Conservation (phyloP, 805 yeast species). For the Tetrapisispora arboricola region DNA sequence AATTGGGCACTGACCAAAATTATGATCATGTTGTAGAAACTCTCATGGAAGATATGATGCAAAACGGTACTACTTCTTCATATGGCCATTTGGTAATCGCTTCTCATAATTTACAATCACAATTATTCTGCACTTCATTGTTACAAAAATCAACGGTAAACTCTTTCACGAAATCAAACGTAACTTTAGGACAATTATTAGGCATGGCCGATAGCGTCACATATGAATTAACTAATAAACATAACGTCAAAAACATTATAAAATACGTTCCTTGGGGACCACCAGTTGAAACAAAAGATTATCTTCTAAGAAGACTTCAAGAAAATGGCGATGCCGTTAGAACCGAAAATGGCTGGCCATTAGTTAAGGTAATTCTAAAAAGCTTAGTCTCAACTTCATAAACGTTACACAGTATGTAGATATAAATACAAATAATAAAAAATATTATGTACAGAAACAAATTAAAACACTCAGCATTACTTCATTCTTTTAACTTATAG, state of each 20-base stretch:
- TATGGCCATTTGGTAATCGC: slow-evolving; percentile 83
- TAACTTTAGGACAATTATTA: slow-evolving; percentile 79
- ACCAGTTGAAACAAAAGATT: slow-evolving; percentile 84
- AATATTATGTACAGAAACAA: neutral
- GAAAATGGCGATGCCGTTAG: slow-evolving; percentile 95
- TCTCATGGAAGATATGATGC: slow-evolving; percentile 49
- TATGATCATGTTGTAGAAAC: slow-evolving; percentile 61
- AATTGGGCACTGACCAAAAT: slow-evolving; percentile 68
- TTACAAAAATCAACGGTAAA: slow-evolving; percentile 27
- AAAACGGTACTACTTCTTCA: slow-evolving; percentile 35
- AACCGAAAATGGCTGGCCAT: slow-evolving; percentile 69
- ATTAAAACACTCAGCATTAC: no score
- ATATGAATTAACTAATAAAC: slow-evolving; percentile 53
- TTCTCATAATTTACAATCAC: slow-evolving; percentile 77
- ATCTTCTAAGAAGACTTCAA: slow-evolving; percentile 78
- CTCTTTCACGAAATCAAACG: slow-evolving; percentile 39
- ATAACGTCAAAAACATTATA: slow-evolving; percentile 63
- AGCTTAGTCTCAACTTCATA: slow-evolving; percentile 18
- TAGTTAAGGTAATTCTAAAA: slow-evolving; percentile 44
- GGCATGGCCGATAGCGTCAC: slow-evolving; percentile 95
- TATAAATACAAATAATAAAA: neutral
- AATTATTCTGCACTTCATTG: slow-evolving; percentile 55
- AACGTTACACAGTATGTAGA: neutral
- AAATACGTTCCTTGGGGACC: slow-evolving; percentile 99
- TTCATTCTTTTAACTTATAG: no score